Percentiles rank a stretch among this genome's conserved stretches.
phyloP scores from a whole-genome alignment of 768 basidiomycete species.

The Russula virescens region DNA sequence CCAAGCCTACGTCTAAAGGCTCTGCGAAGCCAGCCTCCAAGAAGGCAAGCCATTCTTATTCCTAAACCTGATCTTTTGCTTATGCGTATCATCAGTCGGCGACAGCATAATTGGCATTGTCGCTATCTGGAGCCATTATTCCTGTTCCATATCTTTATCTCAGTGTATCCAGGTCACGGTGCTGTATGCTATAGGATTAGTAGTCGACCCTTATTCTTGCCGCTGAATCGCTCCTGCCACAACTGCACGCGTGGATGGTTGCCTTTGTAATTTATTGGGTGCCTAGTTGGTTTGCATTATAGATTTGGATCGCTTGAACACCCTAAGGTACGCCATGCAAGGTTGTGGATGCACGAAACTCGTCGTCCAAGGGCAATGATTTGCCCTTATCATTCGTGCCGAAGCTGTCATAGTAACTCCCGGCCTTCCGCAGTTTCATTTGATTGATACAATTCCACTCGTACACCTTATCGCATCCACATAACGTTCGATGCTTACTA shows the following conservation, averaged over 20 bases:
- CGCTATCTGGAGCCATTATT: not conserved
- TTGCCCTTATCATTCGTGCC: no score
- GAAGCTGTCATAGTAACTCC: no score
- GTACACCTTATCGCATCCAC: no score
- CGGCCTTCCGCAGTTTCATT: no score
- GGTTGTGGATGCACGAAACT: not conserved
- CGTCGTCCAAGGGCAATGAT: no score
- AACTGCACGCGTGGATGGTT: not conserved
- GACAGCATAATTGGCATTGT: slow-evolving; percentile 4
- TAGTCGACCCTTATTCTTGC: slow-evolving; percentile 10
- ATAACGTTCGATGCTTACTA: no score
- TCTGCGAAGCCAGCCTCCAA: slow-evolving; percentile 13
- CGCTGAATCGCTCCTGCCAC: not conserved
- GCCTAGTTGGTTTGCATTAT: not conserved
- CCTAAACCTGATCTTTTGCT: not conserved
- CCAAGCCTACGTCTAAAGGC: slow-evolving; percentile 18
- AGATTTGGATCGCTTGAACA: not conserved
- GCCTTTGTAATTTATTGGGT: slow-evolving; percentile 16
- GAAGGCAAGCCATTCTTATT: slow-evolving; percentile 1
- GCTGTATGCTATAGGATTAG: slow-evolving; percentile 26
- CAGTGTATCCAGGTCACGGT: slow-evolving; percentile 19
- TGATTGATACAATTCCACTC: no score
- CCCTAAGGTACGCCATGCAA: no score
- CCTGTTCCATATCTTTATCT: slow-evolving; percentile 20
- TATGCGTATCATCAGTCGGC: not conserved